Conservation (phyloP, 208 protist genomes). For the Leishmania lainsoni region DNA sequence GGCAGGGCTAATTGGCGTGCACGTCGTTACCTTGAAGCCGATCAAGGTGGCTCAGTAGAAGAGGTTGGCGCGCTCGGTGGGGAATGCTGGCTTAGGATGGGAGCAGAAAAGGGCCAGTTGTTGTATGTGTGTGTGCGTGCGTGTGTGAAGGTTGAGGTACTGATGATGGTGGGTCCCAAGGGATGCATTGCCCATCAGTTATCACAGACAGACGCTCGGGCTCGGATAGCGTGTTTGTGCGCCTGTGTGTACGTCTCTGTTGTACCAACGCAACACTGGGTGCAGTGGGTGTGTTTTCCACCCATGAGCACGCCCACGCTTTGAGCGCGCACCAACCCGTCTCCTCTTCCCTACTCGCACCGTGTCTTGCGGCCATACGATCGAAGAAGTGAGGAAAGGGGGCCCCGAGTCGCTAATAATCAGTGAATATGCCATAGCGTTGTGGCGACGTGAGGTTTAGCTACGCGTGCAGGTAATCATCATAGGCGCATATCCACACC, state of each 20-base stretch:
- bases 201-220: background rate
- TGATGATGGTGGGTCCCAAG: background rate
- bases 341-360: background rate
- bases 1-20: conserved; percentile 73
- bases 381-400: too few species aligned
- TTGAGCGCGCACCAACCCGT: background rate
- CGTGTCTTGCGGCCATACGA: background rate
- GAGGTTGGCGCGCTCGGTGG: background rate
- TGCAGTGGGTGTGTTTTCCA: background rate
- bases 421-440: background rate
- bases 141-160: background rate
- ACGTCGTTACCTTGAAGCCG: conserved; percentile 48
- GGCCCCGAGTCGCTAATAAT: too few species aligned
- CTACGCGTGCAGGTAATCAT: background rate
- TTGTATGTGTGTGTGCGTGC: background rate
- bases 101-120: background rate
- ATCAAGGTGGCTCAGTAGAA: conserved; percentile 5
- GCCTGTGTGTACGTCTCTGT: background rate
- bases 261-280: background rate
- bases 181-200: background rate
- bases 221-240: background rate
- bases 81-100: background rate
- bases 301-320: background rate
- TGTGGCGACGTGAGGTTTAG: background rate
- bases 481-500: background rate